Conservation (phyloP, 495 filamentous ascomycete genomes). For the Massariosphaeria phaeospora region DNA sequence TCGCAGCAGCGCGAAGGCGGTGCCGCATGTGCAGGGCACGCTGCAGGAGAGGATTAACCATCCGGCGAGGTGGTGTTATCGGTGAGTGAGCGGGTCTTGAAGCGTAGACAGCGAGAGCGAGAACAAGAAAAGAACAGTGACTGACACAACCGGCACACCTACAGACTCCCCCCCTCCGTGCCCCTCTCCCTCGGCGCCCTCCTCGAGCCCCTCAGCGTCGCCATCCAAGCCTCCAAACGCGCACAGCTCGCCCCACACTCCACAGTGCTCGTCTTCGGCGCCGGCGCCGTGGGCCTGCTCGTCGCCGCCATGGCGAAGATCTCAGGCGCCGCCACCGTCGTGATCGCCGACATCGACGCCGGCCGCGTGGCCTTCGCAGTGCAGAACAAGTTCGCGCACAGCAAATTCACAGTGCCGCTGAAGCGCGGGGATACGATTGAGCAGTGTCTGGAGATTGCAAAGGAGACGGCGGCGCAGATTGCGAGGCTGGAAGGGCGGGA, state of each 20-base stretch:
- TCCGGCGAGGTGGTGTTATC: constrained; percentile 62
- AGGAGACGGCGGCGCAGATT: constrained; percentile 51
- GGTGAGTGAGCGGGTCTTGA: constrained; percentile 41
- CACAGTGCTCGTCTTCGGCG: constrained; percentile 70
- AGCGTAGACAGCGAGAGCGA: no score
- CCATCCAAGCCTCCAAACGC: constrained; percentile 65
- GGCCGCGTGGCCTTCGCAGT: constrained; percentile 69
- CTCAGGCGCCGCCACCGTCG: constrained; percentile 59
- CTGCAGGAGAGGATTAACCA: constrained; percentile 75
- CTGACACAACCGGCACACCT: constrained; percentile 1
- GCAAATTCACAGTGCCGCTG: constrained; percentile 43
- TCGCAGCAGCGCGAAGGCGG: constrained; percentile 69
- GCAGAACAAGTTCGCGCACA: constrained; percentile 62
- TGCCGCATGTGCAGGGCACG: constrained; percentile 77
- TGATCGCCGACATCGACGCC: constrained; percentile 76
- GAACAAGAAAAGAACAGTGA: no score
- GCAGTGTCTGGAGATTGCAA: constrained; percentile 58
- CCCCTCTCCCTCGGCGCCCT: constrained; percentile 67
- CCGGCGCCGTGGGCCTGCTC: constrained; percentile 73
- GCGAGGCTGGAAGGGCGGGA: constrained; percentile 40
- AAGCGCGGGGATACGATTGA: constrained; percentile 49
- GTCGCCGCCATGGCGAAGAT: constrained; percentile 65
- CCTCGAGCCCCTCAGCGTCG: constrained; percentile 74
- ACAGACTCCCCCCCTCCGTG: constrained; percentile 57
- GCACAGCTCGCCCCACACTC: constrained; percentile 50